phyloP scores from a whole-genome alignment of 2,329 filamentous ascomycete species.

The Aspergillus sp. region DNA sequence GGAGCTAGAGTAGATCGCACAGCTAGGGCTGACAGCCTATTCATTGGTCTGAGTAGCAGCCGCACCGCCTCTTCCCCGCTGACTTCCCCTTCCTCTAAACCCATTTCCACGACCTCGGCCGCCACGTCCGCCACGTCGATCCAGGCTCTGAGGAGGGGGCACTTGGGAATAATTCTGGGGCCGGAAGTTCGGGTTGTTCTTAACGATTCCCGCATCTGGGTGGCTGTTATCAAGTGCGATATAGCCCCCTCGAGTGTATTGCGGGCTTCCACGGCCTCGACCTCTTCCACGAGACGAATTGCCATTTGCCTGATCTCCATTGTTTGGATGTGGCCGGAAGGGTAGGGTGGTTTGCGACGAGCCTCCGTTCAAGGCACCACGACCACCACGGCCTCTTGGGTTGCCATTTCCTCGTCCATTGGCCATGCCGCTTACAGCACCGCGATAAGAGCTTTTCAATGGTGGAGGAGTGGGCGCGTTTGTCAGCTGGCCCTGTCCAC shows the following conservation, averaged over 20 bases:
- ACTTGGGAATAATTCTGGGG: constrained; percentile 51
- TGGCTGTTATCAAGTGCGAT: constrained; percentile 44
- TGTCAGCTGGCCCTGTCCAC: constrained; percentile 57
- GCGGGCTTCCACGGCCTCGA: constrained; percentile 25
- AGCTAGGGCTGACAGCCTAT: too few relatives aligned
- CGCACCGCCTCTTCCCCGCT: constrained; percentile 23
- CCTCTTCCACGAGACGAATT: constrained; percentile 28
- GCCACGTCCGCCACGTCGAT: constrained; percentile 33
- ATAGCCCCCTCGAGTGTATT: constrained; percentile 32
- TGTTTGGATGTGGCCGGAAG: constrained; percentile 26
- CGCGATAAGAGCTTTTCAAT: constrained; percentile 55
- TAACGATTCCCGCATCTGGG: constrained; percentile 49
- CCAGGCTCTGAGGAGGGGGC: constrained; percentile 42
- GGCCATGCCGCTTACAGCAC: constrained; percentile 48
- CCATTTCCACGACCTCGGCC: constrained; percentile 29
- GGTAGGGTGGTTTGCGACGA: constrained; percentile 19
- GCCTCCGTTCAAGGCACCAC: constrained; percentile 16
- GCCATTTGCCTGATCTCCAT: constrained; percentile 14
- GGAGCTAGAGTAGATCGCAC: too few relatives aligned
- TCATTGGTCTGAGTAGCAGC: background rate
- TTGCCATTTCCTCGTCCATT: constrained; percentile 30
- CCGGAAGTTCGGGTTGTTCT: constrained; percentile 53
- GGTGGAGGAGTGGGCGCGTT: constrained; percentile 53
- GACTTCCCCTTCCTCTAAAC: constrained; percentile 19
- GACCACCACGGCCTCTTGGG: constrained; percentile 31